A percentile compares a stretch with the other conserved stretches of the same genome.
Evolutionary conservation across 768 basidiomycete species (phyloP).

Genomic region (Russula olivacea): DNA sequence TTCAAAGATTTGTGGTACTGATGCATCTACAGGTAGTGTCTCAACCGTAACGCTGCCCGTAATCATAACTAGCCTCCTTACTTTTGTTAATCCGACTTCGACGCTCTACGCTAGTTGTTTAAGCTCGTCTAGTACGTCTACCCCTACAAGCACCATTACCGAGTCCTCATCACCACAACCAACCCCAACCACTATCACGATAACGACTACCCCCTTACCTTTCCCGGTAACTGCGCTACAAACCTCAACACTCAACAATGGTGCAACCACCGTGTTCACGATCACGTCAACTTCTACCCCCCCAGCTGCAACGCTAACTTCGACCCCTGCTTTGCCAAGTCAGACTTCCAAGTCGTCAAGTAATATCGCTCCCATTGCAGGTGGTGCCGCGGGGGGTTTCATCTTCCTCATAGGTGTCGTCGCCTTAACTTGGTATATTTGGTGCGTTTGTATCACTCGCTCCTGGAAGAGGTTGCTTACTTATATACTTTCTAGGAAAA

Average conservation of each 20-base stretch:
- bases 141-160: not conserved
- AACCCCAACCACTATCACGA: not conserved
- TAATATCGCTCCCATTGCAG: conserved; percentile 13
- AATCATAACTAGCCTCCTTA: conserved; percentile 16
- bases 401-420: conserved; percentile 11
- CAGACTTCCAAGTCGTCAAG: conserved; percentile 1
- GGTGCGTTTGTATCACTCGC: conserved; percentile 11
- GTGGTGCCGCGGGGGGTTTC: conserved; percentile 22
- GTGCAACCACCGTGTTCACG: not conserved
- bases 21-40: conserved; percentile 12
- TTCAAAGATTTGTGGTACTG: not conserved
- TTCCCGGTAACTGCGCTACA: not conserved
- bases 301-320: conserved; percentile 7
- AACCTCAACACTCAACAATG: conserved; percentile 9
- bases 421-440: conserved; percentile 14
- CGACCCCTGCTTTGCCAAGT: not conserved
- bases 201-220: conserved; percentile 13
- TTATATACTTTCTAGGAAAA: conserved; percentile 9
- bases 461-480: not conserved
- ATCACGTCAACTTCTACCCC: conserved; percentile 11
- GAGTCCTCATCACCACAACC: not conserved
- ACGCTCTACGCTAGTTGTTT: conserved; percentile 22
- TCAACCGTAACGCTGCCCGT: conserved; percentile 17
- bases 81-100: conserved; percentile 13
- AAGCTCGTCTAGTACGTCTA: not conserved